phyloP scores from a whole-genome alignment of 2,329 filamentous ascomycete species.

The Ilyonectria mors-panacis region DNA sequence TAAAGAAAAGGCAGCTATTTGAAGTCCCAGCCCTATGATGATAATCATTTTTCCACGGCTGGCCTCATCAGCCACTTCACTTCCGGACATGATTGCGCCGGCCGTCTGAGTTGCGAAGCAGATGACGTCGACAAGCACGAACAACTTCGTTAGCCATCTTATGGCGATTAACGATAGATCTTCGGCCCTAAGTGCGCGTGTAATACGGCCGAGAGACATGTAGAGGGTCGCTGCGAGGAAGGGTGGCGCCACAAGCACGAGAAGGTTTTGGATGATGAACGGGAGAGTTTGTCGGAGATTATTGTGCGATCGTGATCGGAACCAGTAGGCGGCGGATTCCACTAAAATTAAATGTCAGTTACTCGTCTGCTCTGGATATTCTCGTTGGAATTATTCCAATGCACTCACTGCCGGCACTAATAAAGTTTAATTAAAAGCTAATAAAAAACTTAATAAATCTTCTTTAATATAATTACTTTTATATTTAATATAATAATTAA shows the following conservation, averaged over 20 bases:
- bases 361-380: background rate
- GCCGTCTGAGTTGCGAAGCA: slow-evolving; percentile 60
- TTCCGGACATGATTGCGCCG: slow-evolving; percentile 49
- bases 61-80: slow-evolving; percentile 32
- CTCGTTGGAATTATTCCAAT: rapidly evolving
- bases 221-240: slow-evolving; percentile 60
- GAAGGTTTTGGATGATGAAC: slow-evolving; percentile 56
- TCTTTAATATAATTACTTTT: too few species aligned
- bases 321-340: slow-evolving; percentile 61
- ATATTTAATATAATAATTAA: too few species aligned
- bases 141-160: slow-evolving; percentile 59
- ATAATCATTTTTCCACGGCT: slow-evolving; percentile 39
- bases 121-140: slow-evolving; percentile 61
- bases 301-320: slow-evolving; percentile 60
- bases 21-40: slow-evolving; percentile 60
- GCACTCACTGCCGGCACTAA: slow-evolving; percentile 64
- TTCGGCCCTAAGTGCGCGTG: slow-evolving; percentile 51
- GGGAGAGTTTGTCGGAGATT: slow-evolving; percentile 52
- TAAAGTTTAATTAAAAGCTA: too few species aligned
- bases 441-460: too few species aligned
- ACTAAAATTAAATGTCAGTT: slow-evolving; percentile 43
- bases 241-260: slow-evolving; percentile 57
- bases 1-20: slow-evolving; percentile 65
- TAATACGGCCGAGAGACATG: slow-evolving; percentile 57
- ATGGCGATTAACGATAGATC: slow-evolving; percentile 54